Base-by-base conservation (phyloP, 352 stramenopile species). In the Pythium utonaiense region DNA sequence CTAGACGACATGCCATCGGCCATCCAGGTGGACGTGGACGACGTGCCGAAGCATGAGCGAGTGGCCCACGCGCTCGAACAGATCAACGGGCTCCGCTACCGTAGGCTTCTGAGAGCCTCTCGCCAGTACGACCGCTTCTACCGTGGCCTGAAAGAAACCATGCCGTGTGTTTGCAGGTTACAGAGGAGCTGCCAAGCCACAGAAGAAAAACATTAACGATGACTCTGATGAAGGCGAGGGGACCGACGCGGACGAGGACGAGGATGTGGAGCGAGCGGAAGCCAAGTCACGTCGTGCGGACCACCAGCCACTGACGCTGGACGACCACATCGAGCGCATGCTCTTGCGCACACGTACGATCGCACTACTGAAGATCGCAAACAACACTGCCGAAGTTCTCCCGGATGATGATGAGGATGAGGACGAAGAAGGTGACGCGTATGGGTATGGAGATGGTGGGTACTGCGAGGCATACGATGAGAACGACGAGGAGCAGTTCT, bases 251-350 rank as follows among this genome's bases (percentile, higher is more conserved):
- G 47, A 62, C 8, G 41, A 60, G n/a, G n/a, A n/a, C 30, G 25
- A 71, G 17, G 42, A 33, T 24, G 25, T 70, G n/a, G 70, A 69
- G 0, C 57, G 48, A 16, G 48, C 48, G 17, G 48, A 64, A 40
- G 57, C 47, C 5, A 64, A 64, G 48, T 14, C 19, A 56, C 27
- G 19, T 53, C 71, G 53, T 38, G 67, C 6, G 27, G 42, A 1
- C 57, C 66, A 27, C 16, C 44, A 0, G 22, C 50, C 21, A 27
- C 47, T 88, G 53, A 78, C 78, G 12, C 57, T 91, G 19, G 78
- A 91, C 53, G 75, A 88, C 14, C 81, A 89, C 49, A 89, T 89
- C 40, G 79, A 89, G 45, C 70, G 74, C 30, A 78, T 91, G 55
- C 64, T 89, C 57, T 64, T 71, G 24, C 83, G 77, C 48, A 89